A percentile compares a stretch with the other conserved stretches of the same genome.
phyloP scores from a whole-genome alignment of 2,329 filamentous ascomycete genomes.

The Alternaria dauci region DNA sequence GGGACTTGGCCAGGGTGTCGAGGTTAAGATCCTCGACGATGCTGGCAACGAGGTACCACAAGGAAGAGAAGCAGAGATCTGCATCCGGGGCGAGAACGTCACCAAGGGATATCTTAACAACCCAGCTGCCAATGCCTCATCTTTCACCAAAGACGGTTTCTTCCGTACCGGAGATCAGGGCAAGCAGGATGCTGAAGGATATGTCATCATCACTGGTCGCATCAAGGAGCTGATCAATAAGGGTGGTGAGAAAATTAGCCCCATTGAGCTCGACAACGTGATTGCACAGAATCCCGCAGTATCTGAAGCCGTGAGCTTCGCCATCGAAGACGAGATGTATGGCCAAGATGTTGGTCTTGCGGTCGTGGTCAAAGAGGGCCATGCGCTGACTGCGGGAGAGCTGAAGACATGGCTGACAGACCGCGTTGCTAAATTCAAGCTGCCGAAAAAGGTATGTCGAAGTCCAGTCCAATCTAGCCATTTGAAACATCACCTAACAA shows the following conservation, averaged over 20 bases:
- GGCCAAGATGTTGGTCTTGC: constrained; percentile 83
- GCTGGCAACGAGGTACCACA: constrained; percentile 72
- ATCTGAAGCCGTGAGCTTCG: constrained; percentile 82
- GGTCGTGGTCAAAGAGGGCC: constrained; percentile 74
- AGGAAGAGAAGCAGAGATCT: constrained; percentile 81
- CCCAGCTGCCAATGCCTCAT: constrained; percentile 73
- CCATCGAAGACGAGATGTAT: constrained; percentile 81
- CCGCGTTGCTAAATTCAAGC: constrained; percentile 82
- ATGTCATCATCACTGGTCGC: constrained; percentile 85
- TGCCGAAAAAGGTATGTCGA: constrained; percentile 75
- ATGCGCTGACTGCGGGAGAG: constrained; percentile 63
- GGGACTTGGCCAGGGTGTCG: constrained; percentile 82
- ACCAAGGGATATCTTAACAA: constrained; percentile 89
- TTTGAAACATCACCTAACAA: constrained; percentile 31
- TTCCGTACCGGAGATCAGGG: constrained; percentile 91
- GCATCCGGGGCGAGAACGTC: constrained; percentile 81
- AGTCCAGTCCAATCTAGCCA: constrained; percentile 11
- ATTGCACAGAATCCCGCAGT: constrained; percentile 76
- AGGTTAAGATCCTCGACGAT: constrained; percentile 78
- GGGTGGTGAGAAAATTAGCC: constrained; percentile 87
- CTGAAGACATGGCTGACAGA: constrained; percentile 74
- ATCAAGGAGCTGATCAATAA: constrained; percentile 96
- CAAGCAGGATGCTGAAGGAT: constrained; percentile 79
- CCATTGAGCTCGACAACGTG: constrained; percentile 86
- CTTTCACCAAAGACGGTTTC: constrained; percentile 78